Base-by-base conservation (phyloP, 2,329 filamentous ascomycete species). In the Penicillium brasilianum region DNA sequence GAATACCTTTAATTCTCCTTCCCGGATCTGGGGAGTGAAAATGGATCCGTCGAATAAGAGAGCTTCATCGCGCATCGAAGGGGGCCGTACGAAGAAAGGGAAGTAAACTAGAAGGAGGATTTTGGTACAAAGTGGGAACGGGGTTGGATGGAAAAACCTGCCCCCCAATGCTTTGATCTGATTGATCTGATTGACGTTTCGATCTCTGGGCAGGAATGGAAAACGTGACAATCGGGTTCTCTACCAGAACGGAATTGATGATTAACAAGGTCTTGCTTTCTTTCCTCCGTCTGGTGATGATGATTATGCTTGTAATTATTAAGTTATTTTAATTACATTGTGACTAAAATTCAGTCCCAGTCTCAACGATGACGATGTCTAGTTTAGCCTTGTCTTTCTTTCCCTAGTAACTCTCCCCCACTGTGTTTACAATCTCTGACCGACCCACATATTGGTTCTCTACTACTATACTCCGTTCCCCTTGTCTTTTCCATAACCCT, bases 11-110 rank as follows among this genome's bases (percentile, higher is more conserved):
- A n/a, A n/a, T n/a, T n/a, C n/a, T n/a, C 25, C 25, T 6, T 28
- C 25, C 25, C 58, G 44, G 55, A 63, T 68, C 62, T 67, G 62
- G 58, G 57, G 58, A n/a, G 25, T 46, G 44, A 43, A 59, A 60
- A 59, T 55, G 41, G 65, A 66, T 62, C 58, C 62, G 56, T 65
- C 64, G 60, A 67, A 66, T 67, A 48, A 67, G 16, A 44, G 37
- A 16, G n/a, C 48, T n/a, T 4, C 36, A 22, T 52, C 49, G 34
- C 14, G 25, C 5, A 46, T 46, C 22, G 22, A 46, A 46, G 22
- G 43, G 43, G 22, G 22, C 22, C 22, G 14, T 28, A 48, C 8
- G 36, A 49, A 37, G 14, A 41, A 43, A 52, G 20, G 25, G 30
- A 52, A 51, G 10, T 22, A 41, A 55, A 22, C 36, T 34, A 28